These are phyloP conservation scores for Nematocida minor DNA, from an alignment of 371 early-diverging fungal species.

Conservation along the genomic window DNA sequence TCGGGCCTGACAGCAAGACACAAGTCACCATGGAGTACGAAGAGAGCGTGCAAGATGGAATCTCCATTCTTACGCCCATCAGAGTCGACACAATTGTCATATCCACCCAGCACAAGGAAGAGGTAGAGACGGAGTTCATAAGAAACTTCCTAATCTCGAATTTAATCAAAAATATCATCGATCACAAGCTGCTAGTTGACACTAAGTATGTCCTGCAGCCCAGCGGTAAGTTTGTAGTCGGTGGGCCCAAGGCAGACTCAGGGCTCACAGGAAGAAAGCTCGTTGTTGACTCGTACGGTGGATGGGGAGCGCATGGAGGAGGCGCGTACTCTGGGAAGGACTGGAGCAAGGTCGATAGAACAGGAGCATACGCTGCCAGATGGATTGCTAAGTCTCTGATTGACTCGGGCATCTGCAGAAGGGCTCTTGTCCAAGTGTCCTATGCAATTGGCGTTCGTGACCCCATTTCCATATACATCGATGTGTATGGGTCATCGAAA, in stretches of 20 bases:
- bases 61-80: constrained; percentile 79
- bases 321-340: constrained; percentile 99
- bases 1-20: constrained; percentile 96
- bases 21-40: constrained; percentile 98
- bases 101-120: constrained; percentile 89
- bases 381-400: constrained; percentile 92
- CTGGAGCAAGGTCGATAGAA: constrained; percentile 99
- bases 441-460: constrained; percentile 97
- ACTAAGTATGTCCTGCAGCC: constrained; percentile 94
- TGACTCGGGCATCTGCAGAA: constrained; percentile 80
- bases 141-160: constrained; percentile 79
- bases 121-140: constrained; percentile 74
- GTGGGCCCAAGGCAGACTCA: constrained; percentile 98
- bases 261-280: constrained; percentile 98
- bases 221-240: constrained; percentile 93
- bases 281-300: constrained; percentile 83
- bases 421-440: constrained; percentile 87
- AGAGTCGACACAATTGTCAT: constrained; percentile 93
- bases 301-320: constrained; percentile 98
- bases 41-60: constrained; percentile 68
- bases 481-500: constrained; percentile 85
- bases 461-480: constrained; percentile 88
- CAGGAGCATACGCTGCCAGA: constrained; percentile 95
- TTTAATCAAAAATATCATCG: constrained; percentile 84
- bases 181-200: constrained; percentile 76